Conservation (phyloP, 129 eudicot genomes). For the Escallonia rubra region DNA sequence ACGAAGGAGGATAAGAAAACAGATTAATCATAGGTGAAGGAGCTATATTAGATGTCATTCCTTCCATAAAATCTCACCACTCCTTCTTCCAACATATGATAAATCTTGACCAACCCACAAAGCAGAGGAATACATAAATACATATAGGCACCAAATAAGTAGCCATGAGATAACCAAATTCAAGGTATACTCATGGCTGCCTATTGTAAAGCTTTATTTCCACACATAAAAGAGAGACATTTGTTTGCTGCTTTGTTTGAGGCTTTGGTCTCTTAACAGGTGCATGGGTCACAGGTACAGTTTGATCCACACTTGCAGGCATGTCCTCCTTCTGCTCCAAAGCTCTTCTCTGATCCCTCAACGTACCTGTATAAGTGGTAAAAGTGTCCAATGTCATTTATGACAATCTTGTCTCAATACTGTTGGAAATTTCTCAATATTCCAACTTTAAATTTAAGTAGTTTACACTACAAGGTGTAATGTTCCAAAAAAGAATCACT, state of each 20-base stretch:
- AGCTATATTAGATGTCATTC: too few relatives aligned
- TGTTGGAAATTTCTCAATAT: neutral
- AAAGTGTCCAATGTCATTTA: neutral
- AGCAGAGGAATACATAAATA: too few relatives aligned
- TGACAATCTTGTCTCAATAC: too few relatives aligned
- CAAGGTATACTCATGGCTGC: too few relatives aligned
- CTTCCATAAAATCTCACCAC: too few relatives aligned
- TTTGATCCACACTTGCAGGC: conserved; percentile 19
- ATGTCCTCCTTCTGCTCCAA: conserved; percentile 12
- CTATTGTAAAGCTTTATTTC: neutral
- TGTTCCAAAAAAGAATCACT: neutral
- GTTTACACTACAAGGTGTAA: neutral
- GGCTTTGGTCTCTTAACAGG: conserved; percentile 1
- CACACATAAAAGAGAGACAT: neutral
- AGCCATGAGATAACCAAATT: too few relatives aligned
- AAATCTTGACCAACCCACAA: too few relatives aligned
- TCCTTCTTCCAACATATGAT: too few relatives aligned
- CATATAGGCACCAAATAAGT: too few relatives aligned
- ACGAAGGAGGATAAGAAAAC: too few relatives aligned
- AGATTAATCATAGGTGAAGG: too few relatives aligned
- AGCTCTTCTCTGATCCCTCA: conserved; percentile 13
- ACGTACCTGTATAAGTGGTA: conserved; percentile 1
- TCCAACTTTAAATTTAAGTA: neutral
- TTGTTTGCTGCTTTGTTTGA: neutral
- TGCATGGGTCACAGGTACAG: conserved; percentile 28